Conservation (phyloP, 352 stramenopile genomes). For the Globisporangium mamillatum region DNA sequence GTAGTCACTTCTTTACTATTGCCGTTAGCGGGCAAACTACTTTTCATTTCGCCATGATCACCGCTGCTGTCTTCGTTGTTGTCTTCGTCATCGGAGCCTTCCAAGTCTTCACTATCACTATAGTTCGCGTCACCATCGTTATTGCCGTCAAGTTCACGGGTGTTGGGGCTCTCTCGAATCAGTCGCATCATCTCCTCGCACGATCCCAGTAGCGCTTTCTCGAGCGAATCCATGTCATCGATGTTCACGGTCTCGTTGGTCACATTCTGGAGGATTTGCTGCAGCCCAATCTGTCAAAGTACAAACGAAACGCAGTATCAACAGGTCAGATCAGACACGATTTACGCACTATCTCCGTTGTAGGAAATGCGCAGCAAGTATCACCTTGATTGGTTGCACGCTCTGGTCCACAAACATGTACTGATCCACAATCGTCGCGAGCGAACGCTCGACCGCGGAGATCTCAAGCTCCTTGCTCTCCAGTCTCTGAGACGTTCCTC, state of each 20-base stretch:
- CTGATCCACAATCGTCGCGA: slow-evolving; percentile 74
- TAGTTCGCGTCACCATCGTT: background rate
- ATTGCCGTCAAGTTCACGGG: background rate
- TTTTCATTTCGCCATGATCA: slow-evolving; percentile 7
- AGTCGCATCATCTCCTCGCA: slow-evolving; percentile 80
- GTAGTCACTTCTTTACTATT: slow-evolving; percentile 18
- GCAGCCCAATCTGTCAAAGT: slow-evolving; percentile 57
- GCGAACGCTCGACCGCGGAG: slow-evolving; percentile 47
- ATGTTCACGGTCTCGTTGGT: slow-evolving; percentile 68
- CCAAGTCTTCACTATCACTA: slow-evolving; percentile 1
- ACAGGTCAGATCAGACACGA: background rate
- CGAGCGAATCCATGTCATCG: slow-evolving; percentile 57
- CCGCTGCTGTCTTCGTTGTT: slow-evolving; percentile 6
- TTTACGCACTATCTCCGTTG: too few relatives aligned
- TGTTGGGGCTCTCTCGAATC: slow-evolving; percentile 30
- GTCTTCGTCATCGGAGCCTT: slow-evolving; percentile 12
- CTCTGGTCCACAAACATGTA: slow-evolving; percentile 83
- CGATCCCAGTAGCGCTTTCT: slow-evolving; percentile 51
- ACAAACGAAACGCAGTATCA: background rate
- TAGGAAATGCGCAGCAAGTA: too few relatives aligned
- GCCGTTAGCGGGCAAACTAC: background rate
- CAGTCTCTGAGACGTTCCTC: slow-evolving; percentile 59
- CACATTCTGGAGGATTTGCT: slow-evolving; percentile 79
- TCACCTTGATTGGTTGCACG: slow-evolving; percentile 67
- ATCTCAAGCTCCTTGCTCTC: slow-evolving; percentile 74